Base-by-base conservation (phyloP, 2,329 filamentous ascomycete genomes). In the Neurospora sp. region DNA sequence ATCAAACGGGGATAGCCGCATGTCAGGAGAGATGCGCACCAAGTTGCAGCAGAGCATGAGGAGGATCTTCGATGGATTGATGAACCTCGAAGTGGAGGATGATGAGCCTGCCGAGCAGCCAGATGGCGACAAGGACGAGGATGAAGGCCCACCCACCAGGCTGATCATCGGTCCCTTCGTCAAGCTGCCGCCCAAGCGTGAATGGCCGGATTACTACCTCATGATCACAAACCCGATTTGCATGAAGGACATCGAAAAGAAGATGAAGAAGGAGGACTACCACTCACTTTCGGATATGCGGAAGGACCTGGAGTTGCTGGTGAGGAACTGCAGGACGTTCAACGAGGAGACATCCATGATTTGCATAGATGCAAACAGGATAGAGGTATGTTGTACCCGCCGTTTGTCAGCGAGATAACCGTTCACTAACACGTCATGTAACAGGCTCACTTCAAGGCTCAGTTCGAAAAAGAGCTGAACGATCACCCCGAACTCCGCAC, bases 191-290 rank as follows among this genome's bases (percentile, higher is more conserved):
- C 91, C 93, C 52, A 96, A 93, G 82, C 90, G 90, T 71, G 90
- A 95, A 71, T 99, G 96, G 78, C 91, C 93, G 36, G 94, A 98
- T 78, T 99, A 99, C 83, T 99, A 97, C 79, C 83, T 95, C 78
- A 89, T 97, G 79, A 99, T 99, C 79, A 88, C 91, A 78, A 91
- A 90, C 69, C 96, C 96, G 0, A 97, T 99, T 77, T 95, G 92
- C 78, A 97, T 98, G 91, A 96, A 97, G 75, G 90, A 93, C 79
- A 97, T 99, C 77, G 89, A 93, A 78, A 92, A 91, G 78, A 95
- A 93, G 84, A 97, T 99, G 82, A 97, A 97, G 84, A 95, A 93
- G 81, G 93, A 96, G 77, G 93, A 97, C 78, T 99, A 99, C 80
- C 89, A 88, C 75, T 91, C 87, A 76, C 81, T 97, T 72, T 89